A percentile compares a stretch with the other conserved stretches of the same genome.
These are phyloP conservation scores for Psilocybe tampanensis DNA, from an alignment of 768 basidiomycete genomes.

Conservation along the genomic window DNA sequence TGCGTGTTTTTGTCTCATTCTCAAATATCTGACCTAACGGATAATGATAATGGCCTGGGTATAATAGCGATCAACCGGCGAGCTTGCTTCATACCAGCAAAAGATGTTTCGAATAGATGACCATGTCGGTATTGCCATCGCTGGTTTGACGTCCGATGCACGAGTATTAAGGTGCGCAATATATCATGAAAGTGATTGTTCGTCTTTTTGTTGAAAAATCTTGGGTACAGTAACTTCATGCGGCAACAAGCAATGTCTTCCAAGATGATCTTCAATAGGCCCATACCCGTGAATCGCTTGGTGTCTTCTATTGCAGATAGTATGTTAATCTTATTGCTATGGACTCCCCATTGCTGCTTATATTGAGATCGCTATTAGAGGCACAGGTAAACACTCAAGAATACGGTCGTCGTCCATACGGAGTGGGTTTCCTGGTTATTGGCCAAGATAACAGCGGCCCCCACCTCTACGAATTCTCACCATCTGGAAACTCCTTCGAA, in stretches of 20 bases:
- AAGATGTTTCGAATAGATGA: slow-evolving; percentile 99
- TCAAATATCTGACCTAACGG: slow-evolving; percentile 15
- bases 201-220: not conserved
- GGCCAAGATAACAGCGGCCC: slow-evolving; percentile 97
- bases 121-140: slow-evolving; percentile 99
- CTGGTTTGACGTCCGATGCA: slow-evolving; percentile 97
- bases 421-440: slow-evolving; percentile 97
- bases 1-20: slow-evolving; percentile 24
- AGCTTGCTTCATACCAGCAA: slow-evolving; percentile 99
- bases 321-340: slow-evolving; percentile 42
- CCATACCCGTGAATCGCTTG: slow-evolving; percentile 91
- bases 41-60: slow-evolving; percentile 5
- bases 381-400: slow-evolving; percentile 99
- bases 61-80: slow-evolving; percentile 94
- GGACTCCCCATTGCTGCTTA: not conserved
- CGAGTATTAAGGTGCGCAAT: slow-evolving; percentile 85
- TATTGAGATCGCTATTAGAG: slow-evolving; percentile 59
- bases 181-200: not conserved
- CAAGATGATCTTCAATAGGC: slow-evolving; percentile 93
- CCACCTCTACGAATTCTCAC: slow-evolving; percentile 98
- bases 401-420: slow-evolving; percentile 96
- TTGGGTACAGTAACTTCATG: slow-evolving; percentile 87
- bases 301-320: slow-evolving; percentile 95
- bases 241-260: slow-evolving; percentile 96
- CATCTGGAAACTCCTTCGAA: slow-evolving; percentile 95